Base-by-base conservation (phyloP, 441 rosid species). In the Aleurites moluccanus region DNA sequence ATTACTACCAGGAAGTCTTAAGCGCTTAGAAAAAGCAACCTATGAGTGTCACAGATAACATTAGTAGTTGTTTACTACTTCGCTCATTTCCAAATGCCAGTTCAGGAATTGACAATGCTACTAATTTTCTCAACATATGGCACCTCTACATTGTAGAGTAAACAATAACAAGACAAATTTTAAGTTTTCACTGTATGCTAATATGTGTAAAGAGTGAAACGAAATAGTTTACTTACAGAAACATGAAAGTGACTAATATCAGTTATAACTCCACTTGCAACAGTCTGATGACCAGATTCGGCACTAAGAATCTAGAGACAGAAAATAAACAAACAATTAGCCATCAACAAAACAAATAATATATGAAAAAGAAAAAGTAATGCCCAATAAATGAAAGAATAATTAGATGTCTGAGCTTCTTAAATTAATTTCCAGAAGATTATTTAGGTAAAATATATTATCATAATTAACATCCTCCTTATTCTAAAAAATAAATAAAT, bases 11-110 rank as follows among this genome's bases (percentile, higher is more conserved):
- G 98, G 98, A 78, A 94, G 89, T 69, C 95, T 86, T 80, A 96
- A 85, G 65, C 84, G 83, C 86, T 94, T 96, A 52, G 97, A 82
- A 73, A 94, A 86, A 66, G 98, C 91, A 71, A 96, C 90, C 99
- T 96, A 77, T 52, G 35, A 78, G 47, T 77, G 76, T 67, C 67
- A 84, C 70, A 78, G 49, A 72, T 71, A 66, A 73, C 69, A 73
- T 68, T 57, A 72, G 61, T 64, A 77, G 75, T 69, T 73, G 52
- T 18, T 60, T 60, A 61, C 52, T 47, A 63, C n/a, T n/a, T n/a
- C 69, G 73, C 70, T 77, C 62, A 50, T 62, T 67, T 57, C 38
- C 70, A 67, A 62, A 57, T 55, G 47, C 53, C 64, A 50, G 72
- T 70, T 73, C 20, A 67, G 78, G 66, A n/a, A 63, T 6, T 15